Evolutionary conservation across 2,329 filamentous ascomycete species (phyloP), one percentile per base, ranked within the genome.

Genomic region (Cephalotrichum gorgonifer): DNA sequence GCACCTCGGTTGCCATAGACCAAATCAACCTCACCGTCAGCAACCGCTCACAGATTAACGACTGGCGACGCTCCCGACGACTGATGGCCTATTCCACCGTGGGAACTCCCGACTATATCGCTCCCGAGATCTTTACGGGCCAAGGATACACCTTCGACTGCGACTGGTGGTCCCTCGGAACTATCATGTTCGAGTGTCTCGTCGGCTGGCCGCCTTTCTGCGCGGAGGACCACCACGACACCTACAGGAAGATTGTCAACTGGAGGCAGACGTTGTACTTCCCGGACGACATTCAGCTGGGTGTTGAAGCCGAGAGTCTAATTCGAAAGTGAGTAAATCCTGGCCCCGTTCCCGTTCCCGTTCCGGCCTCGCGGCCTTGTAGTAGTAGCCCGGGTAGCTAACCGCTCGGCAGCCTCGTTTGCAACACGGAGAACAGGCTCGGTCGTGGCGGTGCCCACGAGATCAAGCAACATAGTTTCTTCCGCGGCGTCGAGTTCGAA

Each of bases 191-290:
- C 60, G 93, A 98, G 69, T 98, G 93, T 67, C 76, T 98, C 57
- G 89, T 98, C 53, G 93, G 93, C 59, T 98, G 93, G 93, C 93
- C 93, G 49, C 93, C 93, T 27, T 98, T 98, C 78, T 98, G 93
- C 65, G 91, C 93, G 20, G 93, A 98, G 65, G 91, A 97, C 64
- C 87, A 89, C 52, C 91, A 95, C 62, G 93, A 97, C 66, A 97
- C 93, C 1, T 98, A 98, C 70, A 85, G 91, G 57, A 98, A 98
- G 78, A 98, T 98, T 65, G 89, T 98, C 59, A 95, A 96, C 71
- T 98, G 93, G 93, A 83, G 88, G 50, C 85, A 95, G 62, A 89
- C 91, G 52, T 72, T 98, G 44, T 95, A 95, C 68, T 97, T 98
- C 74, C 93, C 93, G 1, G 90, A 95, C 52, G 93, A 98, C 65